Conservation (phyloP, 306 rosid genomes). For the Calophaca sinica region DNA sequence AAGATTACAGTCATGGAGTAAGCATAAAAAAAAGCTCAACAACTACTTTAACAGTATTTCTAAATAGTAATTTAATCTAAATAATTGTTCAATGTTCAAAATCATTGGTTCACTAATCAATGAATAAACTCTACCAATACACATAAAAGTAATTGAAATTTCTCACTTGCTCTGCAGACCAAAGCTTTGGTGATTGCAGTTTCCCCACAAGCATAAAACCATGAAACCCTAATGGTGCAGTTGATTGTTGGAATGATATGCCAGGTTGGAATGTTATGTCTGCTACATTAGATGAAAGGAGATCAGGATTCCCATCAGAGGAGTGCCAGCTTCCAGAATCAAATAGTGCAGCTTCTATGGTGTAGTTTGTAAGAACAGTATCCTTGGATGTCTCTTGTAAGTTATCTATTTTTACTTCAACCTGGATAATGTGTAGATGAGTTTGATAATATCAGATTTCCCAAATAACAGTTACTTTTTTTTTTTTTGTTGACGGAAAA, state of each 20-base stretch:
- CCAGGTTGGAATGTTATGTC: constrained; percentile 62
- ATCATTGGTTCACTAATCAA: constrained; percentile 18
- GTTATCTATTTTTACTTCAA: constrained; percentile 87
- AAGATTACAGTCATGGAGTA: background rate
- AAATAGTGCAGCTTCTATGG: constrained; percentile 73
- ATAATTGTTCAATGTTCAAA: constrained; percentile 7
- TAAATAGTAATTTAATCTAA: constrained; percentile 28
- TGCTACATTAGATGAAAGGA: constrained; percentile 73
- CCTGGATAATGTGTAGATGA: constrained; percentile 58
- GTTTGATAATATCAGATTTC: constrained; percentile 31
- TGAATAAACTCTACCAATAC: constrained; percentile 1
- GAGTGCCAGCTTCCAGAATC: constrained; percentile 71
- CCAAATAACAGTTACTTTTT: constrained; percentile 29
- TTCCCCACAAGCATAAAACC: constrained; percentile 75
- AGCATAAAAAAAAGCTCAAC: background rate
- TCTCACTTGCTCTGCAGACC: constrained; percentile 96
- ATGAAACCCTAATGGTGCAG: constrained; percentile 61
- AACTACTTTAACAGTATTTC: background rate
- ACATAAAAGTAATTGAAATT: constrained; percentile 23
- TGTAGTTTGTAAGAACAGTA: constrained; percentile 61
- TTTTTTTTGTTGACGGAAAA: too few species aligned
- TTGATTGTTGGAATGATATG: constrained; percentile 59
- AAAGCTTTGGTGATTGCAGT: constrained; percentile 75
- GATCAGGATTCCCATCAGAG: constrained; percentile 60
- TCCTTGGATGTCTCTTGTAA: constrained; percentile 67